These are phyloP conservation scores for Neurospora sp. DNA, from an alignment of 2,329 filamentous ascomycete genomes.

Conservation along the genomic window DNA sequence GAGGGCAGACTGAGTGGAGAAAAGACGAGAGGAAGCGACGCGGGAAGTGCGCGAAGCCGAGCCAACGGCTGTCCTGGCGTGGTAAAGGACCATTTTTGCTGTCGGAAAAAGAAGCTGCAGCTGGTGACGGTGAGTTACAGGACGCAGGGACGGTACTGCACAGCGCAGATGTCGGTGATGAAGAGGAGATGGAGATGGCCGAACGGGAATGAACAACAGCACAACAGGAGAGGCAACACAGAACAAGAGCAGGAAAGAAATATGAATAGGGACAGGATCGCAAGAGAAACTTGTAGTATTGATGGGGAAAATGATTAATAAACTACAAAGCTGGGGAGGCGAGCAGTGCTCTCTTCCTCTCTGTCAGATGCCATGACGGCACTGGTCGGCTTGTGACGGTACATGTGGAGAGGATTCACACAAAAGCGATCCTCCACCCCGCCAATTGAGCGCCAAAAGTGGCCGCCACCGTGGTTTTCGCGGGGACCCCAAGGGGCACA, in stretches of 20 bases:
- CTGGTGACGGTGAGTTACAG: neutral
- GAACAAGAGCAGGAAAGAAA: constrained; percentile 1
- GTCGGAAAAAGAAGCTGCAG: neutral
- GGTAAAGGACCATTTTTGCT: constrained; percentile 8
- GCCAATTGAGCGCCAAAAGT: neutral
- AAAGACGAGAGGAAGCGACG: constrained; percentile 15
- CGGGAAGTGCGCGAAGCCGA: constrained; percentile 12
- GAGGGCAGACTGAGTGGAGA: constrained; percentile 16
- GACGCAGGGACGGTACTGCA: neutral
- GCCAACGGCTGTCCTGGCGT: constrained; percentile 7
- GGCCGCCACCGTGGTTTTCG: neutral
- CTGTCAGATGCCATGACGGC: constrained; percentile 9
- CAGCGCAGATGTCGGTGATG: neutral
- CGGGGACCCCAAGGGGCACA: neutral
- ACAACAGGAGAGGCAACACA: neutral
- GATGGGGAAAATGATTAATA: neutral
- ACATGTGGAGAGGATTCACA: neutral
- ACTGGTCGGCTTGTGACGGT: constrained; percentile 20
- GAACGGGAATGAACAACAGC: neutral
- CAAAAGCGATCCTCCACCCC: neutral
- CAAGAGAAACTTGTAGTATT: neutral
- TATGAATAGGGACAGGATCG: neutral
- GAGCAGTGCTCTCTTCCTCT: neutral
- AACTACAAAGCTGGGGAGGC: neutral
- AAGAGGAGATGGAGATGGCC: neutral